A percentile compares a stretch with the other conserved stretches of the same genome.
Evolutionary conservation across 345 rosid genomes (phyloP).

Genomic region (Ceriops tagal): DNA sequence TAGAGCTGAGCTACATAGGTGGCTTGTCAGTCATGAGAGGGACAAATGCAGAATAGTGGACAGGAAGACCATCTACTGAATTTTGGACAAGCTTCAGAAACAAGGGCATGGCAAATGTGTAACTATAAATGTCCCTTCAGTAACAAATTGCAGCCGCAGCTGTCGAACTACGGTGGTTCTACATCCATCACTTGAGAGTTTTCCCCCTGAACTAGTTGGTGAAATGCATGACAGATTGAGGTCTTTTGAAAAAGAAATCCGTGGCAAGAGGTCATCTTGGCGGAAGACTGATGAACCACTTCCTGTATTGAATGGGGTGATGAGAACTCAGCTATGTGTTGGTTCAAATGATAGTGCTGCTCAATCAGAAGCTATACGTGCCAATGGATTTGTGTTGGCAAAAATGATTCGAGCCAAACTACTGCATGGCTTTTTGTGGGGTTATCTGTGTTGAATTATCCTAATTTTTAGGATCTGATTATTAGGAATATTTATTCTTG

Average conservation of each 20-base stretch:
- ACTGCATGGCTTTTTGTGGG: conserved; percentile 82
- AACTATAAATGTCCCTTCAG: conserved; percentile 59
- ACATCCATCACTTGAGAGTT: conserved; percentile 65
- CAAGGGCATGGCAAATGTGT: conserved; percentile 74
- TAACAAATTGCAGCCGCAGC: conserved; percentile 68
- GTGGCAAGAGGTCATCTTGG: conserved; percentile 54
- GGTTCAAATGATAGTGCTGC: conserved; percentile 45
- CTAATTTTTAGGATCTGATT: no score
- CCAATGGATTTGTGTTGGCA: conserved; percentile 89
- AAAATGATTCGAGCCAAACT: conserved; percentile 92
- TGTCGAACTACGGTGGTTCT: conserved; percentile 63
- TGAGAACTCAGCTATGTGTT: conserved; percentile 49
- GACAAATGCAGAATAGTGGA: conserved; percentile 69
- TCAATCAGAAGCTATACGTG: conserved; percentile 74
- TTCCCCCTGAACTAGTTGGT: conserved; percentile 52
- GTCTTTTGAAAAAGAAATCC: conserved; percentile 70
- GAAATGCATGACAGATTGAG: conserved; percentile 74
- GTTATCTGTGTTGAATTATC: no score
- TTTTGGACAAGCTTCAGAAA: conserved; percentile 71
- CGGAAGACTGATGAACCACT: conserved; percentile 48
- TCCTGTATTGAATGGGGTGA: conserved; percentile 66
- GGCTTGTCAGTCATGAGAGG: conserved; percentile 81
- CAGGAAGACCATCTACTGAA: conserved; percentile 74
- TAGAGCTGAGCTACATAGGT: conserved; percentile 69
- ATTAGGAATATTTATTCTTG: no score